A percentile compares a stretch with the other conserved stretches of the same genome.
These are phyloP conservation scores for Cyberlindnera meyerae DNA, from an alignment of 805 yeast genomes.

Conservation along the genomic window DNA sequence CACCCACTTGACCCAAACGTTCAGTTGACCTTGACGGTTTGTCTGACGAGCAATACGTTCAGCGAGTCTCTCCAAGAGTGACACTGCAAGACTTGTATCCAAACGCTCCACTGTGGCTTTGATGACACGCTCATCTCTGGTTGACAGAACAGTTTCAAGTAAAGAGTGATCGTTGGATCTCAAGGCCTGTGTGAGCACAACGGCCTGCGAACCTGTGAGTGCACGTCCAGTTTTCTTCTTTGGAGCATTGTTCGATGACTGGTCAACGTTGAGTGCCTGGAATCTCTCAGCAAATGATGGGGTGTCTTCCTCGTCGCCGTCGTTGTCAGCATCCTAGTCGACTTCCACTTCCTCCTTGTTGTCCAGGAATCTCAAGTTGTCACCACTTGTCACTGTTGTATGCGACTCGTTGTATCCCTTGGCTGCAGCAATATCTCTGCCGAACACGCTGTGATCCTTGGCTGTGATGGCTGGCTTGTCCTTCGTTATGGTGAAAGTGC, in stretches of 20 bases:
- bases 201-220: slow-evolving; percentile 73
- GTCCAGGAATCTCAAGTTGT: slow-evolving; percentile 52
- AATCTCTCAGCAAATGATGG: slow-evolving; percentile 53
- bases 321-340: slow-evolving; percentile 25
- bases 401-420: slow-evolving; percentile 56
- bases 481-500: slow-evolving; percentile 27
- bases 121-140: slow-evolving; percentile 46
- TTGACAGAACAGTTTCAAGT: slow-evolving; percentile 72
- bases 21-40: slow-evolving; percentile 45
- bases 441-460: slow-evolving; percentile 37
- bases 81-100: slow-evolving; percentile 48
- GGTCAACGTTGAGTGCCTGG: slow-evolving; percentile 29
- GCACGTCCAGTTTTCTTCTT: slow-evolving; percentile 42
- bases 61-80: slow-evolving; percentile 54
- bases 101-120: slow-evolving; percentile 52
- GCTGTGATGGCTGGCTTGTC: slow-evolving; percentile 37
- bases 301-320: slow-evolving; percentile 35
- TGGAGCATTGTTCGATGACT: slow-evolving; percentile 13
- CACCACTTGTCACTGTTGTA: slow-evolving; percentile 60
- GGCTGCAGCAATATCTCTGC: slow-evolving; percentile 46
- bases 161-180: slow-evolving; percentile 81
- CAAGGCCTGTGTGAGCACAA: slow-evolving; percentile 83
- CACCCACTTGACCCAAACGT: slow-evolving; percentile 84
- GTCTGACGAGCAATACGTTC: slow-evolving; percentile 56
- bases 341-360: slow-evolving; percentile 38